Evolutionary conservation across 1,139 yeast species (phyloP), one percentile per base, ranked within the genome.

Genomic region (Suhomyces maxii): DNA sequence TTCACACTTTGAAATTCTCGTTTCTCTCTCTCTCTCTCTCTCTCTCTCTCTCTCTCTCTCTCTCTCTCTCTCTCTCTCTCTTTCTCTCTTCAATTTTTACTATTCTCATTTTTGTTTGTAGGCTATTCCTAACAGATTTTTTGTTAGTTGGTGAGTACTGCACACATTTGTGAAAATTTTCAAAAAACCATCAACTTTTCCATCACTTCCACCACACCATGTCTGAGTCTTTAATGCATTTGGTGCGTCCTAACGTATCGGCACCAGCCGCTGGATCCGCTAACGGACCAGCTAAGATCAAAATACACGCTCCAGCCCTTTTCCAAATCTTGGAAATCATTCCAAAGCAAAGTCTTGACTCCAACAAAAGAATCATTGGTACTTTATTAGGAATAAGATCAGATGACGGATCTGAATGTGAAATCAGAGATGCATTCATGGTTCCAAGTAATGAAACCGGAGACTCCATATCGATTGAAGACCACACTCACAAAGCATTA

Each of bases 371-470:
- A 66, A 82, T 86, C 53, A 84, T 89, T 56, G 97, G 97, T 50
- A 86, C 96, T 8, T 77, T 89, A 48, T 73, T 89, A 44, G 97
- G 97, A 35, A 73, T 79, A 43, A 79, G 96, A 64, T 85, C 93
- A 14, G 96, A 89, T 54, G 96, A 89, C 64, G 96, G 96, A n/a
- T 69, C 80, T 28, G 87, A 81, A 58, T 77, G 86, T 41, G 95
- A 85, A 60, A 75, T 89, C 56, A 79, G 83, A 60, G 88, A 83
- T 53, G 89, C 91, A 8, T 89, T 84, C 67, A 80, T 89, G 67
- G 95, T 89, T 44, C 95, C 96, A 40, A 89, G 89, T 61, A 79
- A 77, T 51, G 95, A 88, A 63, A 84, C 87, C 40, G 91, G 87
- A 33, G 79, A 75, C 55, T 88, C 87, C 39, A 80, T 86, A 53